phyloP scores from a whole-genome alignment of 768 basidiomycete genomes.

The Kwoniella dendrophila region DNA sequence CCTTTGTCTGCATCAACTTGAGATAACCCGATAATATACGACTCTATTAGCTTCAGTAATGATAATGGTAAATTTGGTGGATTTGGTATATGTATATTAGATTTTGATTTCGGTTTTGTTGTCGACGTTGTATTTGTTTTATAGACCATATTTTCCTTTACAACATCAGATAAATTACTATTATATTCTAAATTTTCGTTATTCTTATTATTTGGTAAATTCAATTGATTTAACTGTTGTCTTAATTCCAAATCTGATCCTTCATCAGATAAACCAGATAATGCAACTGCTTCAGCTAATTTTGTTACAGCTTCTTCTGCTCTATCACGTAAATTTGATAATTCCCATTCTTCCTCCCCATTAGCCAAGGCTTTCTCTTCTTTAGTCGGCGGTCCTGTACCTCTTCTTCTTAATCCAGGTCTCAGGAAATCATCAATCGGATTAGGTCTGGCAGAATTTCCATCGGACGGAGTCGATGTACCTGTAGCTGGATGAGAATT shows the following conservation, averaged over 20 bases:
- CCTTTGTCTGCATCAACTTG: constrained; percentile 24
- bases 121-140: neutral
- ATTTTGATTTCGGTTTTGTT: constrained; percentile 28
- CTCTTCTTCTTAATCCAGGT: constrained; percentile 39
- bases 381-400: constrained; percentile 38
- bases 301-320: constrained; percentile 42
- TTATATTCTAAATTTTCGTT: too few species aligned
- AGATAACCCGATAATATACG: constrained; percentile 48
- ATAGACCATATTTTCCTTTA: neutral
- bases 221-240: constrained; percentile 44
- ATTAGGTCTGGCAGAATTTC: neutral
- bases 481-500: neutral
- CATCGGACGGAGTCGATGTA: too few species aligned
- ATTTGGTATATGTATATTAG: constrained; percentile 41
- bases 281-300: constrained; percentile 34
- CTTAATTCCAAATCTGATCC: constrained; percentile 31
- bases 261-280: constrained; percentile 13
- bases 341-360: constrained; percentile 41
- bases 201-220: constrained; percentile 27
- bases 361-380: constrained; percentile 23
- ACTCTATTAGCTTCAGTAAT: constrained; percentile 49
- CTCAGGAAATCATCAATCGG: constrained; percentile 12
- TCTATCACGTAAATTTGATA: constrained; percentile 29
- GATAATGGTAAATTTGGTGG: constrained; percentile 51
- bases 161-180: neutral